These are phyloP conservation scores for Mortierella sp. DNA, from an alignment of 371 early-diverging fungal genomes.

Conservation along the genomic window DNA sequence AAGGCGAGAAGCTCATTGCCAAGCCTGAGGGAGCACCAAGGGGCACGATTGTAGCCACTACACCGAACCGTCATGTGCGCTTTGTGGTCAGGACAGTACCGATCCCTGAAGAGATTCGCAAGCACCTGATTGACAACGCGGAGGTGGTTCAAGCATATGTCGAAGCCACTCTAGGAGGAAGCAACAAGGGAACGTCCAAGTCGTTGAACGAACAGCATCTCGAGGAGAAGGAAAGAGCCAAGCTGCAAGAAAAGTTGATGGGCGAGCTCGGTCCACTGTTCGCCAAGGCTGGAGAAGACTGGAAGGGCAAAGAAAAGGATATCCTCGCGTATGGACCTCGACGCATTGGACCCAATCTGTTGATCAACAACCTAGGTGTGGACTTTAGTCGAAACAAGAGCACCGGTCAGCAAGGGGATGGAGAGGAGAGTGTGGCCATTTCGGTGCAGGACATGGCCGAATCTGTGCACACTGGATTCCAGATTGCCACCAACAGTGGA, in stretches of 20 bases:
- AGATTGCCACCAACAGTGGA: conserved; percentile 89
- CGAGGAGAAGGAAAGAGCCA: conserved; percentile 12
- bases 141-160: conserved; percentile 72
- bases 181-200: conserved; percentile 2
- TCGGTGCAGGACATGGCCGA: conserved; percentile 76
- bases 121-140: conserved; percentile 69
- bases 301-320: conserved; percentile 55
- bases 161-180: conserved; percentile 46
- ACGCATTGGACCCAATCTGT: conserved; percentile 88
- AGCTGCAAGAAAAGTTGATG: conserved; percentile 26
- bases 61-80: conserved; percentile 76
- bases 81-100: conserved; percentile 84
- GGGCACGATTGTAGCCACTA: conserved; percentile 75
- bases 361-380: conserved; percentile 75
- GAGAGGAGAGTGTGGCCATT: conserved; percentile 9
- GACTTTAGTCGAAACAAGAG: conserved; percentile 53
- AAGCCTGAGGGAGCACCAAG: conserved; percentile 62
- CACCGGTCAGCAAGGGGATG: conserved; percentile 1
- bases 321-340: conserved; percentile 87
- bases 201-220: neutral
- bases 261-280: conserved; percentile 30
- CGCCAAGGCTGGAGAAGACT: conserved; percentile 55
- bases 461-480: conserved; percentile 92
- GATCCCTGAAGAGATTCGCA: conserved; percentile 75
- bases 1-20: conserved; percentile 46